Percentiles rank a stretch among this genome's conserved stretches.
Conservation (phyloP, 768 basidiomycete genomes). For the Pulveroboletus frians region DNA sequence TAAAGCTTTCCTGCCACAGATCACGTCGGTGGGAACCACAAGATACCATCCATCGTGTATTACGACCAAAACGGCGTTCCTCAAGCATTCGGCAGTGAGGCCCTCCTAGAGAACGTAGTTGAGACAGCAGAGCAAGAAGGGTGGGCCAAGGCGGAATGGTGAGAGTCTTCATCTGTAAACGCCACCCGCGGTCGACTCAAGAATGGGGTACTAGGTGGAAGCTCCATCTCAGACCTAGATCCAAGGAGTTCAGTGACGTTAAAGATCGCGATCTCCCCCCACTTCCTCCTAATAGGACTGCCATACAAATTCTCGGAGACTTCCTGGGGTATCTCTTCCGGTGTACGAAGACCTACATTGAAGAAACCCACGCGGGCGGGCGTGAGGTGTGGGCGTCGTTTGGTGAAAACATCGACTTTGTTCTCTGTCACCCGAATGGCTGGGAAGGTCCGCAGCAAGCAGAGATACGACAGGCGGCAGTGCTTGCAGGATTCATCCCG, state of each 20-base stretch:
- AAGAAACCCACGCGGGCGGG: conserved; percentile 43
- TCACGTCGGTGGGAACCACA: too few relatives aligned
- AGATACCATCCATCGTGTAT: too few relatives aligned
- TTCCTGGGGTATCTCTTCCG: conserved; percentile 30
- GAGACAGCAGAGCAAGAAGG: conserved; percentile 38
- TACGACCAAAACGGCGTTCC: too few relatives aligned
- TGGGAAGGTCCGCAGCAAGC: too few relatives aligned
- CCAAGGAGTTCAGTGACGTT: conserved; percentile 19
- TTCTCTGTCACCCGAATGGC: too few relatives aligned
- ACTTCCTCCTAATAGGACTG: conserved; percentile 40
- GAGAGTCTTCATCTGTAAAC: background rate
- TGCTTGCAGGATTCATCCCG: conserved; percentile 3
- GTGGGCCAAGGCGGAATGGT: conserved; percentile 31
- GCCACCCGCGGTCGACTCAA: conserved; percentile 6
- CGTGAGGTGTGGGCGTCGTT: conserved; percentile 39
- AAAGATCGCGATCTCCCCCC: conserved; percentile 34
- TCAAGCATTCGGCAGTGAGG: too few relatives aligned
- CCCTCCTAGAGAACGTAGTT: conserved; percentile 26
- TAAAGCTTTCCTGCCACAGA: too few relatives aligned
- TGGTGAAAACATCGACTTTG: too few relatives aligned
- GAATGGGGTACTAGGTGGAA: conserved; percentile 29
- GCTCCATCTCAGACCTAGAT: conserved; percentile 31
- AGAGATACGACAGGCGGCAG: too few relatives aligned
- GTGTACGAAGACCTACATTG: conserved; percentile 36
- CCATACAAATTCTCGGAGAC: conserved; percentile 43